A percentile compares a stretch with the other conserved stretches of the same genome.
Conservation (phyloP, 208 protist species). For the Leptomonas pyrrhocoris region DNA sequence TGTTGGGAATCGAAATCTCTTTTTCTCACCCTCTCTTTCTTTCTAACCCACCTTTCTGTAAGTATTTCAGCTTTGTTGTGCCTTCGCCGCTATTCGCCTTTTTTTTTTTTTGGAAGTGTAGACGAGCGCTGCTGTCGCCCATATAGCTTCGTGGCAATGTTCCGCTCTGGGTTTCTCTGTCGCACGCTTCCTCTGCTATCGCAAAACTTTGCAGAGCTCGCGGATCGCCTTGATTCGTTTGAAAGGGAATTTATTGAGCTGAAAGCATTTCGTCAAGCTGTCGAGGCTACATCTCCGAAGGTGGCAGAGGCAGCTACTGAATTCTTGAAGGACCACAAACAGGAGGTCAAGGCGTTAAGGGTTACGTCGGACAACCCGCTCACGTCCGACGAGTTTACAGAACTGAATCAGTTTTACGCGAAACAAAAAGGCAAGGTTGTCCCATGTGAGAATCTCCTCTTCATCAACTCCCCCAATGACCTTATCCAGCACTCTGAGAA, state of each 20-base stretch:
- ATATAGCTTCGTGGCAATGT: too few species aligned
- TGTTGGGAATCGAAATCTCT: too few species aligned
- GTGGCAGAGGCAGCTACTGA: slow-evolving; percentile 48
- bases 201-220: slow-evolving; percentile 25
- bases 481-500: slow-evolving; percentile 47
- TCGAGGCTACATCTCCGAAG: slow-evolving; percentile 58
- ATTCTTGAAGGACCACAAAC: slow-evolving; percentile 37
- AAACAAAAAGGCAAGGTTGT: slow-evolving; percentile 48
- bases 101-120: too few species aligned
- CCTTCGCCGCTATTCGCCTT: too few species aligned
- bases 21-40: too few species aligned
- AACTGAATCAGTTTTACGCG: slow-evolving; percentile 78
- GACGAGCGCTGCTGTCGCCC: too few species aligned
- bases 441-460: slow-evolving; percentile 51
- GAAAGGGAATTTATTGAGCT: slow-evolving; percentile 79
- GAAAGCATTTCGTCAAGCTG: slow-evolving; percentile 70
- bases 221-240: slow-evolving; percentile 68
- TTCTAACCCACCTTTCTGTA: too few species aligned
- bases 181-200: slow-evolving; percentile 18
- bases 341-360: slow-evolving; percentile 31
- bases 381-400: slow-evolving; percentile 68
- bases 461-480: slow-evolving; percentile 53
- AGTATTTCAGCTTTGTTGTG: too few species aligned
- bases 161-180: slow-evolving; percentile 15
- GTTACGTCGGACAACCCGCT: slow-evolving; percentile 49